phyloP scores from a whole-genome alignment of 768 basidiomycete genomes.

The Lactifluus pinguis region DNA sequence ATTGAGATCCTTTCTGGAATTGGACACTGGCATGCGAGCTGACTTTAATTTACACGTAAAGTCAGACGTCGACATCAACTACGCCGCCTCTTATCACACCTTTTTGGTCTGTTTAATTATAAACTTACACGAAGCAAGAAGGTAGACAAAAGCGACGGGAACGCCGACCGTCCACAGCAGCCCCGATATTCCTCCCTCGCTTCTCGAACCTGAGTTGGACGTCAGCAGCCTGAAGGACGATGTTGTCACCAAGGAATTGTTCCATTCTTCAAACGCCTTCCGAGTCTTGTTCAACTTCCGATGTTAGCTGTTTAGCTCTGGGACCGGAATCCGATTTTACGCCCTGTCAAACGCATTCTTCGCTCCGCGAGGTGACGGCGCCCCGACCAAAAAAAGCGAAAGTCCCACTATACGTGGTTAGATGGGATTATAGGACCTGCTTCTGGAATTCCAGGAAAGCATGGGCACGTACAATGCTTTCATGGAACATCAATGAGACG shows the following conservation, averaged over 20 bases:
- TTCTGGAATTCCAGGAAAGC: conserved; percentile 41
- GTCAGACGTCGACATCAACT: no score
- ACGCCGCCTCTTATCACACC: no score
- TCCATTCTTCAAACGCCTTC: background rate
- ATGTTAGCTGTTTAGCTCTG: background rate
- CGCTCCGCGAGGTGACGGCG: conserved; percentile 8
- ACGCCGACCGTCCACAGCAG: background rate
- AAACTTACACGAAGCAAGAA: conserved; percentile 9
- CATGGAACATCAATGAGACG: conserved; percentile 40
- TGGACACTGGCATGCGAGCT: no score
- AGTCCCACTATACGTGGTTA: conserved; percentile 42
- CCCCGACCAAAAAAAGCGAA: conserved; percentile 28
- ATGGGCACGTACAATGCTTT: conserved; percentile 43
- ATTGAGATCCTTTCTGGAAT: no score
- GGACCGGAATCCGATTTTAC: background rate
- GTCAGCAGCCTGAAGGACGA: background rate
- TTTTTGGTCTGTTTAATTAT: no score
- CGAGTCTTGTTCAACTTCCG: background rate
- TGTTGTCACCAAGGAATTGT: background rate
- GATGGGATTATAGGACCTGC: conserved; percentile 40
- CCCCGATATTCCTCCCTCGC: background rate
- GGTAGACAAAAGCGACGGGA: background rate
- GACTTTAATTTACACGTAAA: no score
- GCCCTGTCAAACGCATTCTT: conserved; percentile 1
- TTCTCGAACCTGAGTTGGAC: conserved; percentile 2